A percentile compares a stretch with the other conserved stretches of the same genome.
These are phyloP conservation scores for Rhynchospora pubera DNA, from an alignment of 176 grass and related monocot species.

Conservation along the genomic window DNA sequence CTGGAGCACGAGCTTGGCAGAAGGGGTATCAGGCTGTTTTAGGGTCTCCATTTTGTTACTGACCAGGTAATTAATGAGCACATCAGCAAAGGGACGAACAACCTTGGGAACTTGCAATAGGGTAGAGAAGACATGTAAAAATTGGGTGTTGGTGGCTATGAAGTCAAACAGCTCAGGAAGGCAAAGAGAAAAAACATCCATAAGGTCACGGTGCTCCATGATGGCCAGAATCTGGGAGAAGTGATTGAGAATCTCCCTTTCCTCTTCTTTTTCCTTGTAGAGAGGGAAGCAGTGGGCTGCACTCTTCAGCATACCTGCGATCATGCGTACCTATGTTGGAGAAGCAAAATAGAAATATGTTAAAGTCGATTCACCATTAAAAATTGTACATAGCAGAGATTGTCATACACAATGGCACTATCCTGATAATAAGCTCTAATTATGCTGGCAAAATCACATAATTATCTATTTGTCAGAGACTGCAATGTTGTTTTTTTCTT, in stretches of 20 bases:
- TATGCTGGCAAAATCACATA: background rate
- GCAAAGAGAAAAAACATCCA: constrained; percentile 99
- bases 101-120: constrained; percentile 89
- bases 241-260: constrained; percentile 85
- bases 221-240: constrained; percentile 92
- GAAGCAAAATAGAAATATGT: constrained; percentile 16
- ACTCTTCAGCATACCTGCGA: constrained; percentile 88
- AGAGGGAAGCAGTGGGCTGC: constrained; percentile 88
- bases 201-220: constrained; percentile 95
- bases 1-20: constrained; percentile 92
- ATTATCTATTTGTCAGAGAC: background rate
- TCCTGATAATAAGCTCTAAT: background rate
- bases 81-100: constrained; percentile 85
- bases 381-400: background rate
- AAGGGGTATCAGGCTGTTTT: constrained; percentile 91
- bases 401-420: background rate
- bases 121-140: constrained; percentile 87
- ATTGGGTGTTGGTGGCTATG: constrained; percentile 88
- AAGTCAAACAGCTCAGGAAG: constrained; percentile 93
- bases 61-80: constrained; percentile 95
- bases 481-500: background rate
- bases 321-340: constrained; percentile 71
- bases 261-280: constrained; percentile 95
- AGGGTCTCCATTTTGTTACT: constrained; percentile 83
- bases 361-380: background rate